Evolutionary conservation across 768 basidiomycete species (phyloP), one percentile per base, ranked within the genome.

Genomic region (Mycena epipterygia): DNA sequence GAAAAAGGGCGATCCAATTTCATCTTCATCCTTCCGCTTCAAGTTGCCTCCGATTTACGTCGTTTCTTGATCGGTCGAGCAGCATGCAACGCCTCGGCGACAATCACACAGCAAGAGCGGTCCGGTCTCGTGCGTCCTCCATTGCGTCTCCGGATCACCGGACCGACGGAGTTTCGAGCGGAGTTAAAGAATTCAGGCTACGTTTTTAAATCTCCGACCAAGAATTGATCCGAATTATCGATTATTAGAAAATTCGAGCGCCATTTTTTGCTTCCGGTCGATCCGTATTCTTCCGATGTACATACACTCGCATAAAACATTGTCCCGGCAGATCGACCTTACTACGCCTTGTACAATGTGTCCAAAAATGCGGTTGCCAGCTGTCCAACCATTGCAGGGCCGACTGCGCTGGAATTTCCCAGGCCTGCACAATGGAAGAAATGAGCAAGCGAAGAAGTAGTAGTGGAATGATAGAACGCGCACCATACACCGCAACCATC

Each of bases 401-500:
- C 96, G 21, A 94, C 90, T 3, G 90, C 90, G 74, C 91, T 95
- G 11, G 94, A 95, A 62, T 90, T 89, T 46, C 95, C 94, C 30
- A 96, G 83, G 75, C 95, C 94, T 95, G 68, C 59, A 39, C 44
- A 64, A 42, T 48, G 52, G 42, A 46, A 52, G 23, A 29, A 2
- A 56, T 55, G 39, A 41, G 42, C 19, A 3, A n/a, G 16, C 17
- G n/a, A 17, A 51, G 61, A 33, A 51, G 53, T 56, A 42, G 52
- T 29, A 41, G 59, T 32, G 63, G 46, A 62, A 74, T 46, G 67
- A 74, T 60, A 52, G 44, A 68, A 71, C 48, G 83, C 89, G 63
- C 68, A 96, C 96, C 96, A 76, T 98, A 99, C 16, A 99, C 78
- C 17, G 92, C 87, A 5, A 98, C 95, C 96, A 98, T 97, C 33